A percentile compares a stretch with the other conserved stretches of the same genome.
phyloP scores from a whole-genome alignment of 257 asterid genomes.

The Solanum habrochaites region DNA sequence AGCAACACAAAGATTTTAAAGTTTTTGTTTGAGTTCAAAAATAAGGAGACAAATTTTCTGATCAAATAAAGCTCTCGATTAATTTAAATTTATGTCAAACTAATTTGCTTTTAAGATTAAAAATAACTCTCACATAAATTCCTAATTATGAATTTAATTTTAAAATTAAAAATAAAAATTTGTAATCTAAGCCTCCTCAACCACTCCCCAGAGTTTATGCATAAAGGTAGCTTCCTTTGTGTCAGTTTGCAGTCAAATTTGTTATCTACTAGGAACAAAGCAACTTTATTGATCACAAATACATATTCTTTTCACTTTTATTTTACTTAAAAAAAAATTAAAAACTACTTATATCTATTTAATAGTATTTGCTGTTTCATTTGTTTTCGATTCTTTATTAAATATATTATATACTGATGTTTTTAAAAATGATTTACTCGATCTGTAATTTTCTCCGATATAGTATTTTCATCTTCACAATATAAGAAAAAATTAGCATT shows the following conservation, averaged over 20 bases:
- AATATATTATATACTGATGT: too few species aligned
- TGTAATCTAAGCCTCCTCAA: background rate
- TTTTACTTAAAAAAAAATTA: background rate
- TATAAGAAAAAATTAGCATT: background rate
- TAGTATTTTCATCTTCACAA: background rate
- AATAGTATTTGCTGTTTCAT: background rate
- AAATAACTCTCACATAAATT: background rate
- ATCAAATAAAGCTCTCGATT: background rate
- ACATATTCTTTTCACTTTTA: background rate
- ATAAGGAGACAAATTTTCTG: background rate
- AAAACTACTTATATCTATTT: background rate
- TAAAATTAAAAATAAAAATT: too few species aligned
- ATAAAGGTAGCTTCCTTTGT: background rate
- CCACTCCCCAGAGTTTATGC: background rate
- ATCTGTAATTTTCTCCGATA: too few species aligned
- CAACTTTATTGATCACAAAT: background rate
- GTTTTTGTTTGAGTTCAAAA: background rate
- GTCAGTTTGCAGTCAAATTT: background rate
- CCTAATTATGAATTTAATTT: background rate
- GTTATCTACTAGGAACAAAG: background rate
- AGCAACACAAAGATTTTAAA: background rate
- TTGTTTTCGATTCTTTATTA: background rate
- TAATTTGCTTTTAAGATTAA: background rate
- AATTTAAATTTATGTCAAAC: background rate
- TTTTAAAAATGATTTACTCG: background rate